Evolutionary conservation across 1,284 basidiomycete species (phyloP), one percentile per base, ranked within the genome.

Genomic region (Anthracocystis setariae): DNA sequence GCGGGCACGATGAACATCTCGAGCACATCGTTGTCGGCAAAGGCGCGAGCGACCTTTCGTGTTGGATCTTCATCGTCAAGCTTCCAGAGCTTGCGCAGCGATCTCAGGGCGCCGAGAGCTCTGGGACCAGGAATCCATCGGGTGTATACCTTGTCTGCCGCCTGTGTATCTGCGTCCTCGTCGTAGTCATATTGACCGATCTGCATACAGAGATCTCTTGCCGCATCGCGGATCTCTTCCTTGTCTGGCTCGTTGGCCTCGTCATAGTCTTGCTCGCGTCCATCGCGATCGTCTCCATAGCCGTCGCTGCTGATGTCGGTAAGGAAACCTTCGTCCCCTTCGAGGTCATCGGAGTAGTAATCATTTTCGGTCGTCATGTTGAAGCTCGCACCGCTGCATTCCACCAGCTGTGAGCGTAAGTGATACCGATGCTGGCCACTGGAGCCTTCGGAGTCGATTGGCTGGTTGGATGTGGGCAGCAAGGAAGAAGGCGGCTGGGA

Each of bases 1-100:
- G 82, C 78, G 5, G 80, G 81, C 3, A 83, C 60, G n/a, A 83
- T 71, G 49, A 76, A 76, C 35, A 75, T 75, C 46, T 79, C 73
- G 25, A 83, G 66, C 25, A 81, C 74, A 47, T 76, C 73, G 44
- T 82, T 72, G 50, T 78, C 72, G 13, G 77, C 70, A 54, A 78
- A 82, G 32, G 80, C 73, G 27, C 73, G 76, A 8, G 80, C 79
- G 15, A 83, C 71, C n/a, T 72, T 59, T 12, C 81, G 58, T 2
- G 73, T 68, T 18, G 70, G 68, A 46, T 83, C 80, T 10, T 77
- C 73, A 44, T 80, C 79, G 59, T 82, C 80, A 35, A 78, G 62
- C 37, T 76, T 73, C 78, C 79, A 82, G 5, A 83, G 71, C 43
- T 72, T 77, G 8, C 79, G 74, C 3, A 82, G 59, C 46, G 81